Percentiles rank a stretch among this genome's conserved stretches.
These are phyloP conservation scores for Miscanthus lutarioriparius DNA, from an alignment of 176 grass and related monocot species.

Conservation along the genomic window DNA sequence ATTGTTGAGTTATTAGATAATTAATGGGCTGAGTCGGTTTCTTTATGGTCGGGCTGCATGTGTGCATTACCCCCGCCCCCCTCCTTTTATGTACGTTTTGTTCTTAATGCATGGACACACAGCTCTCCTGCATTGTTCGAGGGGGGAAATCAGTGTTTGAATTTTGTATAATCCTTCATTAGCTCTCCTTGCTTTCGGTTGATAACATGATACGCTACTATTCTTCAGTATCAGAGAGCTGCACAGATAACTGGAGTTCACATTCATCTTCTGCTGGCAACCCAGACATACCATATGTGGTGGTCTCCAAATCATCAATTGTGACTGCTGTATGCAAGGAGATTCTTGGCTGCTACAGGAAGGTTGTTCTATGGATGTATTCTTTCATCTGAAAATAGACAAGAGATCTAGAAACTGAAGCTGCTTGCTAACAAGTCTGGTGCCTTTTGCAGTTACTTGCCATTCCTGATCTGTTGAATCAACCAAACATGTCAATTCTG, in stretches of 20 bases:
- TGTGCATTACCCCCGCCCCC: no score
- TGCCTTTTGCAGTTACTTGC: slow-evolving; percentile 58
- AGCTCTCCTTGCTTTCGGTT: slow-evolving; percentile 1
- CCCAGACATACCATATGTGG: slow-evolving; percentile 67
- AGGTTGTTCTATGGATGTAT: slow-evolving; percentile 56
- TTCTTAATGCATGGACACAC: no score
- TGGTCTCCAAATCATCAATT: slow-evolving; percentile 59
- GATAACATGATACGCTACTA: neutral
- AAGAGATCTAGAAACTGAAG: neutral
- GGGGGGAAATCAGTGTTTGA: neutral
- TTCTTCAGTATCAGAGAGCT: slow-evolving; percentile 54
- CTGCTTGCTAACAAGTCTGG: slow-evolving; percentile 28
- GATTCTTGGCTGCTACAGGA: slow-evolving; percentile 87
- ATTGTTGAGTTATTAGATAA: neutral
- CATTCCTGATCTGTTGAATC: slow-evolving; percentile 55
- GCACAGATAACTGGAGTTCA: slow-evolving; percentile 70
- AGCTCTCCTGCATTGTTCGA: neutral
- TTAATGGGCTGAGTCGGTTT: neutral
- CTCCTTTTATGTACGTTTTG: no score
- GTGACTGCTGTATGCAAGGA: slow-evolving; percentile 72
- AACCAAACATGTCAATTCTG: slow-evolving; percentile 66
- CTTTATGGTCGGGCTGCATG: neutral
- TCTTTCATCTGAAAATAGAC: slow-evolving; percentile 18
- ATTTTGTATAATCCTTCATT: neutral
- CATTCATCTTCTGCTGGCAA: slow-evolving; percentile 71